Evolutionary conservation across 139 green algal species (phyloP).

Genomic region (Coelastrella sp.): DNA sequence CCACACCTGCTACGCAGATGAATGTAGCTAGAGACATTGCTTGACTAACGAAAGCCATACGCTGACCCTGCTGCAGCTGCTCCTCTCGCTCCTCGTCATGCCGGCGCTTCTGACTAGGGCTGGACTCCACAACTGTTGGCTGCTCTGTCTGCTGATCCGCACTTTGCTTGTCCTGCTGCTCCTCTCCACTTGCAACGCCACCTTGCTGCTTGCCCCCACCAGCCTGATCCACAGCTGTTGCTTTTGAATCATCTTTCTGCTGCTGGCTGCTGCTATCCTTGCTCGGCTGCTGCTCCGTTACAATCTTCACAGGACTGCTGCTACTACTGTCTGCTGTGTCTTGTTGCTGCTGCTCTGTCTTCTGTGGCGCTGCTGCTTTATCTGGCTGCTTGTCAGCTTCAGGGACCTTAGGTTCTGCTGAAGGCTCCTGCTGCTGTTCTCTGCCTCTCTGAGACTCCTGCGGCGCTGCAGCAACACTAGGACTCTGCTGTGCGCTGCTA

Average conservation of each 20-base stretch:
- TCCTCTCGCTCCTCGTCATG: conserved; percentile 19
- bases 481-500: not conserved
- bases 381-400: not conserved
- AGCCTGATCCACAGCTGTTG: too few species aligned
- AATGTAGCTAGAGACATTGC: conserved; percentile 12
- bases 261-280: too few species aligned
- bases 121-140: too few species aligned
- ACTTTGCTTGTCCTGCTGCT: too few species aligned
- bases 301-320: not conserved
- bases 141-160: too few species aligned
- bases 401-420: not conserved
- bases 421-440: not conserved
- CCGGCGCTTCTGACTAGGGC: not conserved
- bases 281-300: too few species aligned
- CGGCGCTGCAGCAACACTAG: not conserved
- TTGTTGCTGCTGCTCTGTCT: conserved; percentile 24
- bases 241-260: too few species aligned
- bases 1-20: conserved; percentile 34
- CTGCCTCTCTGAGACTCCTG: not conserved
- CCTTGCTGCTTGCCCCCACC: not conserved
- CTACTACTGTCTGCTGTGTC: not conserved
- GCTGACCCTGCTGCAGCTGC: conserved; percentile 11
- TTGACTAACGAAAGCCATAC: conserved; percentile 18
- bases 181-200: not conserved
- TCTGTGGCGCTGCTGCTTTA: not conserved